Percentiles rank a stretch among this genome's conserved stretches.
These are phyloP conservation scores for Chlorella variabilis DNA, from an alignment of 163 green algal species.

Conservation along the genomic window DNA sequence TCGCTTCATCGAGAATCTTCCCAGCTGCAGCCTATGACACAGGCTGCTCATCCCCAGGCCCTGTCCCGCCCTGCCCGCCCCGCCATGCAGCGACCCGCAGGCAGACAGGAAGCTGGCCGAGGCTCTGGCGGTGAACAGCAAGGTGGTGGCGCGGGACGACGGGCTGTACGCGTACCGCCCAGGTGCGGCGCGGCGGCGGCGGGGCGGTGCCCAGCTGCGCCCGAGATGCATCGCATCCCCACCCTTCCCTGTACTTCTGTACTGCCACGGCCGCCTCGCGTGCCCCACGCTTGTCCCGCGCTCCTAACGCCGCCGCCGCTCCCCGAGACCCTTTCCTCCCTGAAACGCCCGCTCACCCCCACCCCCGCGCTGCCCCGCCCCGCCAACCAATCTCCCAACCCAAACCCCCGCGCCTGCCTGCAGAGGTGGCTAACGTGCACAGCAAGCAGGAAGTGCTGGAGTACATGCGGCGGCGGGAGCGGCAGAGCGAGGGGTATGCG, in stretches of 20 bases:
- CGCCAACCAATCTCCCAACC: too few relatives aligned
- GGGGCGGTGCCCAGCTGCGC: too few relatives aligned
- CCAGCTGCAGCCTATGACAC: too few relatives aligned
- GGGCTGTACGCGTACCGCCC: constrained; percentile 23
- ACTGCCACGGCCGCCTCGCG: too few relatives aligned
- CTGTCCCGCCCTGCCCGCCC: background rate
- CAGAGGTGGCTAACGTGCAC: constrained; percentile 44
- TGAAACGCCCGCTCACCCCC: too few relatives aligned
- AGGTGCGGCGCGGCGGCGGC: background rate
- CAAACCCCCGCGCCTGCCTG: background rate
- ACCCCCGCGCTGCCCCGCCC: too few relatives aligned
- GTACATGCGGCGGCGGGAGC: constrained; percentile 32
- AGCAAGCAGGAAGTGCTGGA: constrained; percentile 41
- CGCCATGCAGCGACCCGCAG: background rate
- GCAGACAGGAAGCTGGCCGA: constrained; percentile 4
- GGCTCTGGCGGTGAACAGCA: constrained; percentile 23
- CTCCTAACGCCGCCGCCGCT: too few relatives aligned
- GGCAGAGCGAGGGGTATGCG: constrained; percentile 27
- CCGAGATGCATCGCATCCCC: background rate
- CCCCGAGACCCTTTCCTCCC: too few relatives aligned
- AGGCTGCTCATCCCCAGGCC: background rate
- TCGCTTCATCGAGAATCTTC: too few relatives aligned
- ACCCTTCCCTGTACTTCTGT: constrained; percentile 17
- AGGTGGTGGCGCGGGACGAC: constrained; percentile 24
- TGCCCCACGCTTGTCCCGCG: too few relatives aligned